Evolutionary conservation across 225 moss, liverwort and hornwort genomes (phyloP), one percentile per base, ranked within the genome.

Genomic region (Straminergon stramineum): DNA sequence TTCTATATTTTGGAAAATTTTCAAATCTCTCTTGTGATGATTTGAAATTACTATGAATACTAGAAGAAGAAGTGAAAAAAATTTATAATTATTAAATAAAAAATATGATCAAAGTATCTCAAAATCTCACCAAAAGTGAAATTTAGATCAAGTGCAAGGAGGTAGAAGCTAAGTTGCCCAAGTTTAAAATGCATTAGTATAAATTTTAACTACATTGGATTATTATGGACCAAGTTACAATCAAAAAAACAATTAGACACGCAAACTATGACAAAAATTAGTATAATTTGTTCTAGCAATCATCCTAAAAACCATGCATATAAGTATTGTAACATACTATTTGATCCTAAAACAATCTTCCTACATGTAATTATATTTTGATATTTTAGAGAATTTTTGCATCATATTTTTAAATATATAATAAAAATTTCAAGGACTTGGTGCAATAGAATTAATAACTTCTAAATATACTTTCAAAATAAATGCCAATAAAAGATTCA

Each of bases 201-300:
- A 48, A 75, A 19, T 31, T 48, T 75, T 75, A 18, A 19, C 0
- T 31, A 0, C 6, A 75, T 31, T 11, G 6, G 28, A 2, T 75
- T 4, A 48, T 51, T 19, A 6, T 19, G 2, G 2, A 4, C 31
- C 2, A 30, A 51, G 2, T 32, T 19, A 11, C 48, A 7, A 6
- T 75, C 0, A 7, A 30, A 31, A 31, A 48, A 75, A 68, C 1
- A 75, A 4, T 75, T 1, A 27, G 2, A 75, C 11, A 48, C 5
- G 2, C 2, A 48, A 75, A 75, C 7, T 31, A 19, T 41, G 9
- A 73, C 15, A 26, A 31, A 11, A 48, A 70, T 18, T 48, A 48
- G 11, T 31, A 11, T 31, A 11, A 2, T 1, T 48, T 7, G 11
- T 7, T 31, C 6, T 48, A 31, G 31, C 0, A 0, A 31, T 48